Evolutionary conservation across 2,329 filamentous ascomycete genomes (phyloP), one percentile per base, ranked within the genome.

Genomic region (Aspergillus arachidicola): DNA sequence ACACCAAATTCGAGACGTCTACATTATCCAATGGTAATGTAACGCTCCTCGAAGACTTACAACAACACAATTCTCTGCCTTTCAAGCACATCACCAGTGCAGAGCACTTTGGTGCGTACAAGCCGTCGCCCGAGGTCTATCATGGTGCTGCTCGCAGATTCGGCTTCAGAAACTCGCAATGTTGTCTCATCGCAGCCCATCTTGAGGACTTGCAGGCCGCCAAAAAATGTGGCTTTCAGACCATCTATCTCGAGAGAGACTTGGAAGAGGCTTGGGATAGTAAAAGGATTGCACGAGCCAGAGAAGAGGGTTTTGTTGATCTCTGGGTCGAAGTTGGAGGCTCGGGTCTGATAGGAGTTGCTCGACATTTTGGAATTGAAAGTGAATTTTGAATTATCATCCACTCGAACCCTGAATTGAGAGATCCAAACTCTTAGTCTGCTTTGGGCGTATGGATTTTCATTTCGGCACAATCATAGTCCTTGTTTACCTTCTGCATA

Each of bases 1-100:
- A 83, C 46, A 84, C 83, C 50, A 77, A 78, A 6, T 86, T 86
- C 71, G 75, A 79, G 55, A 91, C 88, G 0, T 83, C 86, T 45
- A 91, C 89, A 2, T 80, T 93, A 46, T 91, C 88, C 50, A 94
- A 94, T 73, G 91, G 90, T 38, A 93, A 93, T 72, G 72, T 81
- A 3, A 78, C 81, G 2, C 80, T 93, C 7, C 81, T 93, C 51
- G 73, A 78, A 4, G 91, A 94, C 70, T 81, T 94, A 59, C 78
- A 85, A 58, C 72, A 78, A 59, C 83, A 50, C 46, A 50, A 30
- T 19, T 50, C 26, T n/a, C 30, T 50, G 23, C 46, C 46, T 6
- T 50, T 50, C 72, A 81, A 82, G 43, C 77, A 81, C 60, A 71
- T 93, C 50, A 81, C 91, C 64, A 90, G 87, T 14, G 86, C 87